phyloP scores from a whole-genome alignment of 2,329 filamentous ascomycete genomes.

The Sclerotinia minor region DNA sequence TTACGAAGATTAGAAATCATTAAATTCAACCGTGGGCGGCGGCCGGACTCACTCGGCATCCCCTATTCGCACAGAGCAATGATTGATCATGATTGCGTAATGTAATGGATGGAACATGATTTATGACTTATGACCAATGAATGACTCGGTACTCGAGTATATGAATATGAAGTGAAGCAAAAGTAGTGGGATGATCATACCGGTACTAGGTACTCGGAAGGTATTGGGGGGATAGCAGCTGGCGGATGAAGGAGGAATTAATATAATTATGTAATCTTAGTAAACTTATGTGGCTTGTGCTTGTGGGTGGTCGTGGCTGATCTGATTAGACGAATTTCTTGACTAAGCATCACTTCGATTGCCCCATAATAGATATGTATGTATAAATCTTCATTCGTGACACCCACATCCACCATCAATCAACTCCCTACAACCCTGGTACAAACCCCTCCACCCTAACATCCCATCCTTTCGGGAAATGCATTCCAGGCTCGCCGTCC shows the following conservation, averaged over 20 bases:
- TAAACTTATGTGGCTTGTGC: conserved; percentile 9
- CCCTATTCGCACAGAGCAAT: not conserved
- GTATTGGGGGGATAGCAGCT: not conserved
- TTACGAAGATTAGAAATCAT: conserved; percentile 10
- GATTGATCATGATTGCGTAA: not conserved
- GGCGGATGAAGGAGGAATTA: not conserved
- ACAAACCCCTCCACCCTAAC: conserved; percentile 53
- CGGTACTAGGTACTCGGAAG: no score
- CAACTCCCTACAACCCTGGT: conserved; percentile 57
- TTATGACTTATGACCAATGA: not conserved
- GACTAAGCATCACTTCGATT: not conserved
- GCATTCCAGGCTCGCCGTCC: conserved; percentile 49
- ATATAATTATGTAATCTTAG: no score
- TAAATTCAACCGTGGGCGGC: not conserved
- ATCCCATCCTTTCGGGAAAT: conserved; percentile 53
- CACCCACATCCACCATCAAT: conserved; percentile 44
- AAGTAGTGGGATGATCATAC: no score
- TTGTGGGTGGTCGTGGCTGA: not conserved
- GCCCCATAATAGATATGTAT: no score
- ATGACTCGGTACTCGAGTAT: not conserved
- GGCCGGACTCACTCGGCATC: not conserved
- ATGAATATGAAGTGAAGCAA: not conserved
- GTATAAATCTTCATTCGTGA: no score
- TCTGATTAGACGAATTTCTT: not conserved
- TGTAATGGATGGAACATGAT: not conserved